Conservation (phyloP, 257 asterid species). For the Solanum lignicaule region DNA sequence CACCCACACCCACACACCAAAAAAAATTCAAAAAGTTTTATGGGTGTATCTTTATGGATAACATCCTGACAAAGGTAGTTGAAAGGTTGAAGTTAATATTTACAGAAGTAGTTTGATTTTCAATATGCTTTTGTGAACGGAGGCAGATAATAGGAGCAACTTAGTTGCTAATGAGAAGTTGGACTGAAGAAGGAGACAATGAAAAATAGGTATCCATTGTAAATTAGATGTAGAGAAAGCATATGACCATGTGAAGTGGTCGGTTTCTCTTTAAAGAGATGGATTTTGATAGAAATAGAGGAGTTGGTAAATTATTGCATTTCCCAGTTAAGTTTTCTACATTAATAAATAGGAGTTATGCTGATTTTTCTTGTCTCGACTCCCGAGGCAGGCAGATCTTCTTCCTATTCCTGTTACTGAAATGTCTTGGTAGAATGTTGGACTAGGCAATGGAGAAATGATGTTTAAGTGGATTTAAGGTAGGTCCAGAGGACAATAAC, state of each 20-base stretch:
- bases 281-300: not conserved
- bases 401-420: not conserved
- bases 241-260: not conserved
- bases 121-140: not conserved
- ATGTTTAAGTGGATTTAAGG: not conserved
- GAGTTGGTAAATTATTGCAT: not conserved
- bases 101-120: not conserved
- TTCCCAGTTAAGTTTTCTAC: not conserved
- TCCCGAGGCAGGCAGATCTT: not conserved
- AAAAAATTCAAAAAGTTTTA: not conserved
- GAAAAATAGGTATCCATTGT: not conserved
- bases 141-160: not conserved
- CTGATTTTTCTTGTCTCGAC: not conserved
- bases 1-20: not conserved
- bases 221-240: not conserved
- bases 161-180: not conserved
- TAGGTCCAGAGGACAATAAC: not conserved
- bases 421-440: not conserved
- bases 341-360: not conserved
- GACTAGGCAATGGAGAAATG: not conserved
- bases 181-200: not conserved
- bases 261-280: not conserved
- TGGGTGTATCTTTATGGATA: not conserved
- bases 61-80: not conserved
- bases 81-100: not conserved